phyloP scores from a whole-genome alignment of 2,329 filamentous ascomycete genomes.

The Cytospora piceicola region DNA sequence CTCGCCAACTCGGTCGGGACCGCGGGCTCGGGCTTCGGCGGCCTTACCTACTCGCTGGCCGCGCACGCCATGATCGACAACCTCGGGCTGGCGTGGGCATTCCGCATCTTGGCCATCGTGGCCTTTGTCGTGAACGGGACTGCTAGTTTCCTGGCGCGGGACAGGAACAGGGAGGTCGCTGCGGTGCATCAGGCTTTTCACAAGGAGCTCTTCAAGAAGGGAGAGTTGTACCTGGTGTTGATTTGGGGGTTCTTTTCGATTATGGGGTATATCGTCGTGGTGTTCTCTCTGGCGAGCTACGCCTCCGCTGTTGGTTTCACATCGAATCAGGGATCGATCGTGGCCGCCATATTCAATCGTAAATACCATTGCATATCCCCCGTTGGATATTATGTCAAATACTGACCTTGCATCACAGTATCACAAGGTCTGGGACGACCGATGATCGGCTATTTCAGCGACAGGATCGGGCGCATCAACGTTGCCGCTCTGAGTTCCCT shows the following conservation, averaged over 20 bases:
- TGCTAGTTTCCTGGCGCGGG: slow-evolving; percentile 66
- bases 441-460: slow-evolving; percentile 72
- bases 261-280: slow-evolving; percentile 74
- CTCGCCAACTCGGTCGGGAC: slow-evolving; percentile 71
- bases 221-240: slow-evolving; percentile 67
- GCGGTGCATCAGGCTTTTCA: slow-evolving; percentile 71
- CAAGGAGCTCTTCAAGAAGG: slow-evolving; percentile 60
- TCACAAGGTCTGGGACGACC: slow-evolving; percentile 70
- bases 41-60: slow-evolving; percentile 69
- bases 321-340: slow-evolving; percentile 68
- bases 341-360: slow-evolving; percentile 75
- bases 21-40: slow-evolving; percentile 76
- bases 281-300: slow-evolving; percentile 78
- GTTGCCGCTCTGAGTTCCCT: slow-evolving; percentile 70
- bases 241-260: slow-evolving; percentile 73
- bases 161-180: slow-evolving; percentile 73
- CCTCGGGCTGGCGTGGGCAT: slow-evolving; percentile 68
- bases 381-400: not conserved
- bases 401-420: slow-evolving; percentile 41
- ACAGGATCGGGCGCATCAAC: slow-evolving; percentile 72
- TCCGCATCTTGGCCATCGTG: slow-evolving; percentile 66
- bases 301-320: slow-evolving; percentile 69
- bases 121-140: slow-evolving; percentile 66
- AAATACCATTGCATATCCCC: slow-evolving; percentile 35
- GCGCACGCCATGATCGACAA: slow-evolving; percentile 69